Evolutionary conservation across 2,329 filamentous ascomycete genomes (phyloP).

Genomic region (Stagonosporopsis chrysanthemi): DNA sequence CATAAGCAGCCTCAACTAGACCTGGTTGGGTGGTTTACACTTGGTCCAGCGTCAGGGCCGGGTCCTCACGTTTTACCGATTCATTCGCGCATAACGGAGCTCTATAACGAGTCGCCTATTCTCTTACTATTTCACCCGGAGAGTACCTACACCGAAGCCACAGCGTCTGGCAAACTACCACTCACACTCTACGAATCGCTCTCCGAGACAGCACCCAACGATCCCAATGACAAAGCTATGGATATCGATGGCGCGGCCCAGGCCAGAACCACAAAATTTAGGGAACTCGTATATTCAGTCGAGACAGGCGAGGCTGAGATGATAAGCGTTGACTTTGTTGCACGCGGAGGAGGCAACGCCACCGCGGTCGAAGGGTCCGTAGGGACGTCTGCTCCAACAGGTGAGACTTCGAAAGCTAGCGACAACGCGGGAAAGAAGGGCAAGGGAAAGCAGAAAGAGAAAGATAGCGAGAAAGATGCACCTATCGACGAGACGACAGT

Average conservation of each 20-base stretch:
- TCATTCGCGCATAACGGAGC: slow-evolving; percentile 76
- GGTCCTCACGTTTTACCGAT: slow-evolving; percentile 71
- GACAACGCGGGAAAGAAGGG: slow-evolving; percentile 57
- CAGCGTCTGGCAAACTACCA: slow-evolving; percentile 80
- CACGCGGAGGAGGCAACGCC: slow-evolving; percentile 82
- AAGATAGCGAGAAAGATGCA: slow-evolving; percentile 45
- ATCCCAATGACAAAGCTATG: slow-evolving; percentile 51
- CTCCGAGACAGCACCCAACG: slow-evolving; percentile 42
- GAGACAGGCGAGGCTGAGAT: slow-evolving; percentile 97
- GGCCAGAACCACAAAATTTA: slow-evolving; percentile 69
- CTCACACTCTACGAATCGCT: slow-evolving; percentile 88
- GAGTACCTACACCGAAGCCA: slow-evolving; percentile 57
- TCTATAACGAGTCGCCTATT: slow-evolving; percentile 84
- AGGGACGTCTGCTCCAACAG: slow-evolving; percentile 22
- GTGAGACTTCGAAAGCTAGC: slow-evolving; percentile 39
- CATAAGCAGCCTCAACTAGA: slow-evolving; percentile 81
- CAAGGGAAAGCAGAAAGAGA: slow-evolving; percentile 62
- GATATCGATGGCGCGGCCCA: slow-evolving; percentile 70
- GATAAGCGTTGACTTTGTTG: slow-evolving; percentile 95
- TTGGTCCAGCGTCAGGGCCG: slow-evolving; percentile 76
- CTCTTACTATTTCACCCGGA: slow-evolving; percentile 86
- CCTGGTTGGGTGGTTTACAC: slow-evolving; percentile 91
- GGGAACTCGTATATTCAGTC: slow-evolving; percentile 82
- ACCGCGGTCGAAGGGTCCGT: slow-evolving; percentile 59
- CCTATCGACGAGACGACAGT: slow-evolving; percentile 43